phyloP scores from a whole-genome alignment of 2,329 filamentous ascomycete species.

The Pestalotiopsis sp. region DNA sequence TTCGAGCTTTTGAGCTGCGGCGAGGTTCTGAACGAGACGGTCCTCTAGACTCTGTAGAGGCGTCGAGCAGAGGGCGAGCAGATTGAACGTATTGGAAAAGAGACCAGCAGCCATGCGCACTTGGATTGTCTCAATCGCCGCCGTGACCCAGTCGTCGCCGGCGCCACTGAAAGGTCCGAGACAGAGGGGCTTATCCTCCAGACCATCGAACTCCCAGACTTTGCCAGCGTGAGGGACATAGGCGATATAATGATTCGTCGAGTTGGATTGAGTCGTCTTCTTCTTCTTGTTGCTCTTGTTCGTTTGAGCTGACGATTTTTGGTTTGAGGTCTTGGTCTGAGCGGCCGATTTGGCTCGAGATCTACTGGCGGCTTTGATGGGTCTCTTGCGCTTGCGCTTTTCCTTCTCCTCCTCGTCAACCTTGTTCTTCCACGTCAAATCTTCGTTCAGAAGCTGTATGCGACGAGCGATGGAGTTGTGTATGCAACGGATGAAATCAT shows the following conservation, averaged over 20 bases:
- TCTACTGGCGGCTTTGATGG: conserved; percentile 29
- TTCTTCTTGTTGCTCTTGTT: conserved; percentile 42
- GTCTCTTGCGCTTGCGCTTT: conserved; percentile 17
- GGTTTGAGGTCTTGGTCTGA: neutral
- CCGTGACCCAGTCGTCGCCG: conserved; percentile 64
- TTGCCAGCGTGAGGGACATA: conserved; percentile 76
- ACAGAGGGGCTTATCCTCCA: conserved; percentile 70
- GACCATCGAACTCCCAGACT: conserved; percentile 88
- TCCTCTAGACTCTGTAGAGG: conserved; percentile 54
- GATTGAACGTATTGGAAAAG: conserved; percentile 68
- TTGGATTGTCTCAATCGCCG: conserved; percentile 66
- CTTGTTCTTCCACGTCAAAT: conserved; percentile 65
- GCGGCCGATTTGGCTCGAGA: conserved; percentile 28
- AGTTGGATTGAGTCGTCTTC: conserved; percentile 50
- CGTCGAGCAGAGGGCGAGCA: conserved; percentile 73
- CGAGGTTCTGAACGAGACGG: conserved; percentile 45
- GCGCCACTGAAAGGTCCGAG: conserved; percentile 48
- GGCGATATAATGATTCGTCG: conserved; percentile 84
- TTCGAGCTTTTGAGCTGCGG: conserved; percentile 40
- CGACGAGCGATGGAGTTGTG: conserved; percentile 88
- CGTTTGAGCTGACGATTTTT: conserved; percentile 17
- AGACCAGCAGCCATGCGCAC: conserved; percentile 67
- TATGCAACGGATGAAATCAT: conserved; percentile 74
- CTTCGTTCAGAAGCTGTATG: conserved; percentile 74
- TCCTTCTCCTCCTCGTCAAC: conserved; percentile 41